Evolutionary conservation across 73 alveolate genomes (phyloP).

Genomic region (Paramecium tetraurelia): DNA sequence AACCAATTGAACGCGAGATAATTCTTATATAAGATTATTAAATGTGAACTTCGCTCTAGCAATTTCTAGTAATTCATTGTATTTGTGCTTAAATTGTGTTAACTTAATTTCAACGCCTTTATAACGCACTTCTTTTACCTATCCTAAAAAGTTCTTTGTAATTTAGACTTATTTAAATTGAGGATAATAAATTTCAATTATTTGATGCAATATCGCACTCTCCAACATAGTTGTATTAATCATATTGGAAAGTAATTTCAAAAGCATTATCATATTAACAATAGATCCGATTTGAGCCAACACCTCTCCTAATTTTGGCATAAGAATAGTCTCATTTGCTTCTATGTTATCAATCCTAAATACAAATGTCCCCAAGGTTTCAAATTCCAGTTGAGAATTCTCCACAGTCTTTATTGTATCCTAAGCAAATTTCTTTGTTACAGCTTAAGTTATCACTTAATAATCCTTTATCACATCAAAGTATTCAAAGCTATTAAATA

Average conservation of each 20-base stretch:
- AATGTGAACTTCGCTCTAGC: neutral
- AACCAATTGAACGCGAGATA: neutral
- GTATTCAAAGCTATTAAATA: neutral
- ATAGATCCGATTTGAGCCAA: constrained; percentile 6
- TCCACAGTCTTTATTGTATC: neutral
- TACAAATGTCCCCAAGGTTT: neutral
- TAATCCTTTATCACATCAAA: neutral
- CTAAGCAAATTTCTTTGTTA: neutral
- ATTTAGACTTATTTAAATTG: neutral
- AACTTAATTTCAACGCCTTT: neutral
- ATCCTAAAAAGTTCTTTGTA: neutral
- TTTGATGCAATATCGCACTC: neutral
- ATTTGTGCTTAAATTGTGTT: neutral
- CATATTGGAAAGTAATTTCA: neutral
- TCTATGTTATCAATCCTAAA: neutral
- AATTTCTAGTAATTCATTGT: neutral
- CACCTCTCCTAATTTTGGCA: constrained; percentile 41
- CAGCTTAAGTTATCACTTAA: neutral
- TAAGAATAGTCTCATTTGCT: neutral
- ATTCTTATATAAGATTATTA: neutral
- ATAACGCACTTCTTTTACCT: neutral
- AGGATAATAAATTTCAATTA: neutral
- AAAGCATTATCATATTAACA: neutral
- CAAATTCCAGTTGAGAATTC: neutral
- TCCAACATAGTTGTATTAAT: neutral